A percentile compares a stretch with the other conserved stretches of the same genome.
phyloP scores from a whole-genome alignment of 2,329 filamentous ascomycete species.

The Thielaviopsis musarum region DNA sequence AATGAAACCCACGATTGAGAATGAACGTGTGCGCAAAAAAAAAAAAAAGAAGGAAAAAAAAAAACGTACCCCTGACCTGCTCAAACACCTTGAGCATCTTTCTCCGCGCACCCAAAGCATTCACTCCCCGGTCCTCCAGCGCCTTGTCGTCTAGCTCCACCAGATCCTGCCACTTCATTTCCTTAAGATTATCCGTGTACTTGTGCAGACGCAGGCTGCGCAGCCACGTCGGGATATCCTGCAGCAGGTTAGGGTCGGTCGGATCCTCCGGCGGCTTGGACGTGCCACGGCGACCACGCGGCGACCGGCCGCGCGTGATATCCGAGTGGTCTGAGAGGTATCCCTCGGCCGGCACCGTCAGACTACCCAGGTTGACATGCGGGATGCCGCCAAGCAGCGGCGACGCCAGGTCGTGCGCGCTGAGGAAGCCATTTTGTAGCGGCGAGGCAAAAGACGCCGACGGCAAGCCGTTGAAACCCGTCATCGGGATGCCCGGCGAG shows the following conservation, averaged over 20 bases:
- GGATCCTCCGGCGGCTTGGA: slow-evolving; percentile 97
- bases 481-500: slow-evolving; percentile 71
- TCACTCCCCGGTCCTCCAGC: slow-evolving; percentile 82
- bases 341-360: slow-evolving; percentile 58
- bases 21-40: no score
- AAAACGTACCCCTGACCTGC: slow-evolving; percentile 60
- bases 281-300: slow-evolving; percentile 78
- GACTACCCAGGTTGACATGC: slow-evolving; percentile 53
- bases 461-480: slow-evolving; percentile 3
- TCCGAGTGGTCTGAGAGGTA: slow-evolving; percentile 92
- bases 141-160: slow-evolving; percentile 86
- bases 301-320: slow-evolving; percentile 76
- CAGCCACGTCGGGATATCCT: slow-evolving; percentile 93
- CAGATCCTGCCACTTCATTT: slow-evolving; percentile 89
- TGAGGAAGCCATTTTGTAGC: slow-evolving; percentile 86
- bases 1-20: not conserved
- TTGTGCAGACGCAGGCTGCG: slow-evolving; percentile 91
- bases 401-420: slow-evolving; percentile 64
- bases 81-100: slow-evolving; percentile 99
- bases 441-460: slow-evolving; percentile 69
- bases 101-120: slow-evolving; percentile 80
- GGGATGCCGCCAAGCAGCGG: slow-evolving; percentile 55
- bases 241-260: slow-evolving; percentile 73
- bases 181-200: slow-evolving; percentile 96
- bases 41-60: not conserved